phyloP scores from a whole-genome alignment of 441 rosid genomes.

The Erodium trifolium region DNA sequence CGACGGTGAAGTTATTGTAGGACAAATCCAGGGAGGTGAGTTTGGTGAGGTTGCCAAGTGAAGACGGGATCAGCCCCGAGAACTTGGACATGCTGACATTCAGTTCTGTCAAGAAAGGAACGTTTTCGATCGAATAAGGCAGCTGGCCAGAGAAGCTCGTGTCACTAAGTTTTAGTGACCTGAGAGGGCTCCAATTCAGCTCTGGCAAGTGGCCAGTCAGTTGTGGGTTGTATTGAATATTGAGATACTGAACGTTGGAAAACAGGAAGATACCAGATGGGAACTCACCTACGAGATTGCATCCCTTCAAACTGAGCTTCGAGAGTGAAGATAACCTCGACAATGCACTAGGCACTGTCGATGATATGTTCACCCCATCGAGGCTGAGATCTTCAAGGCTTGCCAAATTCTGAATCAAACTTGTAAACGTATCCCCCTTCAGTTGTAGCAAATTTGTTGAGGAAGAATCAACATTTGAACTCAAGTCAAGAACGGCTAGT shows the following conservation, averaged over 20 bases:
- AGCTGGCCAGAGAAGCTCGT: slow-evolving; percentile 21
- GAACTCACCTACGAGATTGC: slow-evolving; percentile 20
- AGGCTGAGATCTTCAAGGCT: slow-evolving; percentile 15
- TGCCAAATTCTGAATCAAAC: slow-evolving; percentile 16
- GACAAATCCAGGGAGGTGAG: no score
- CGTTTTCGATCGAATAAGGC: slow-evolving; percentile 13
- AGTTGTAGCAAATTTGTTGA: background rate
- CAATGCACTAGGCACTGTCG: background rate
- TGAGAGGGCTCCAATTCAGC: background rate
- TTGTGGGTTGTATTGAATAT: background rate
- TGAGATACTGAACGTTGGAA: slow-evolving; percentile 12
- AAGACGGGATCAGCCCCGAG: slow-evolving; percentile 12
- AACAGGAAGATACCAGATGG: slow-evolving; percentile 17
- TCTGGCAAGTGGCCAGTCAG: slow-evolving; percentile 14
- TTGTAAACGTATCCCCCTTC: background rate
- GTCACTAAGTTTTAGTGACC: accelerated
- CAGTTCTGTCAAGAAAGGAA: slow-evolving; percentile 3
- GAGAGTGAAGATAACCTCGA: slow-evolving; percentile 12
- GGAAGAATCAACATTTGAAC: accelerated
- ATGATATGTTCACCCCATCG: accelerated
- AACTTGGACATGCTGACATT: background rate
- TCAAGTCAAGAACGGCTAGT: slow-evolving; percentile 21
- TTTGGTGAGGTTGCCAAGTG: slow-evolving; percentile 15
- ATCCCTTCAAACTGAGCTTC: background rate
- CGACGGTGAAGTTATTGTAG: background rate